A percentile compares a stretch with the other conserved stretches of the same genome.
Conservation (phyloP, 768 basidiomycete species). For the Suillus decipiens region DNA sequence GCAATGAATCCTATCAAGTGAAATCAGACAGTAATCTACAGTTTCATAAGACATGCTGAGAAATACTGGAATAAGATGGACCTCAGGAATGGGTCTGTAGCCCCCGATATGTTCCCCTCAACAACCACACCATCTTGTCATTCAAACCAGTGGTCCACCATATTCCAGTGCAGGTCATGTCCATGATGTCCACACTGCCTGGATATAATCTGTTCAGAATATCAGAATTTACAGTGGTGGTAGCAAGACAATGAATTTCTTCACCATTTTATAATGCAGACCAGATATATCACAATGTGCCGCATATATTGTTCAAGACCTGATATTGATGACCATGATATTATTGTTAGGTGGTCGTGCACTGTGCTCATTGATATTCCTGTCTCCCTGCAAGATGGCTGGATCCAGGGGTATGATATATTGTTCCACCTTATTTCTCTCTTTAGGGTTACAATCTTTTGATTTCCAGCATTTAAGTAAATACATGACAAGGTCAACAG, state of each 20-base stretch:
- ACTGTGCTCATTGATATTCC: constrained; percentile 40
- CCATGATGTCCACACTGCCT: background rate
- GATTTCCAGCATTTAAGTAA: constrained; percentile 52
- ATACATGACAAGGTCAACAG: constrained; percentile 58
- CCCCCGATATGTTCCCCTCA: too few species aligned
- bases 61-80: too few species aligned
- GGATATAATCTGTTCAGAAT: background rate
- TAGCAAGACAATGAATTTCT: background rate
- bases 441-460: constrained; percentile 45
- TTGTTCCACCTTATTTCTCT: constrained; percentile 43
- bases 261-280: background rate
- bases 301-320: background rate
- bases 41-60: too few species aligned
- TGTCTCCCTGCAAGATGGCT: constrained; percentile 56
- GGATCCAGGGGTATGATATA: constrained; percentile 67
- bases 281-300: background rate
- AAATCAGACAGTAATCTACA: too few species aligned
- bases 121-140: too few species aligned
- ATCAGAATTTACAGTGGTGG: background rate
- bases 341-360: constrained; percentile 13
- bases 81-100: too few species aligned
- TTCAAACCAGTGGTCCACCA: background rate
- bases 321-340: background rate
- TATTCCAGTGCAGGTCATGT: background rate
- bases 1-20: too few species aligned